Percentiles rank a stretch among this genome's conserved stretches.
phyloP scores from a whole-genome alignment of 345 rosid genomes.

The Euphorbia tirucalli region DNA sequence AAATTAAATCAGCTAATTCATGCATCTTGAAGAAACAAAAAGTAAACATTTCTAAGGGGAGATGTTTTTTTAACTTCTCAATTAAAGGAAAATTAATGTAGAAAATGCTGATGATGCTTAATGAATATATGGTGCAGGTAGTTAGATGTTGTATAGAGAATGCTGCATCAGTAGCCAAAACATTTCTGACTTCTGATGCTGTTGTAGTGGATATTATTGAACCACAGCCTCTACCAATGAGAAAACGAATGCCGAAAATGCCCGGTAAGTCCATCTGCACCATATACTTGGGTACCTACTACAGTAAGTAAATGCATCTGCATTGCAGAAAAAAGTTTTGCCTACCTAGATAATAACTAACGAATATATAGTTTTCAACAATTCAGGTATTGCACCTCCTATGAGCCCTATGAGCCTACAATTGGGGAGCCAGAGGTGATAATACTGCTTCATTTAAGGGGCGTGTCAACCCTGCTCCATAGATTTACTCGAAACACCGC shows the following conservation, averaged over 20 bases:
- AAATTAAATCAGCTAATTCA: neutral
- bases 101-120: slow-evolving; percentile 2
- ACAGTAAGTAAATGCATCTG: neutral
- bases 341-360: too few relatives aligned
- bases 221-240: slow-evolving; percentile 39
- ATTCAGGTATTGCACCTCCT: slow-evolving; percentile 15
- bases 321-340: too few relatives aligned
- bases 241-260: slow-evolving; percentile 36
- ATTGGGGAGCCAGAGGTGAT: neutral
- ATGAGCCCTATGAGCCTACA: slow-evolving; percentile 1
- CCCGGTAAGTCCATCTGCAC: slow-evolving; percentile 1
- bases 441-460: neutral
- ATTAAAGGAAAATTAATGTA: neutral
- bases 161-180: slow-evolving; percentile 84
- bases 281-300: neutral
- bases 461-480: neutral
- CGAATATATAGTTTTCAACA: too few relatives aligned
- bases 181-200: slow-evolving; percentile 71
- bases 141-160: slow-evolving; percentile 93
- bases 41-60: neutral
- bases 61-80: neutral
- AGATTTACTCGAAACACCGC: neutral
- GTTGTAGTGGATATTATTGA: slow-evolving; percentile 75
- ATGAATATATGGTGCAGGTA: slow-evolving; percentile 45
- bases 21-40: neutral